Evolutionary conservation across 169 alveolate genomes (phyloP).

Genomic region (Theileria orientalis): DNA sequence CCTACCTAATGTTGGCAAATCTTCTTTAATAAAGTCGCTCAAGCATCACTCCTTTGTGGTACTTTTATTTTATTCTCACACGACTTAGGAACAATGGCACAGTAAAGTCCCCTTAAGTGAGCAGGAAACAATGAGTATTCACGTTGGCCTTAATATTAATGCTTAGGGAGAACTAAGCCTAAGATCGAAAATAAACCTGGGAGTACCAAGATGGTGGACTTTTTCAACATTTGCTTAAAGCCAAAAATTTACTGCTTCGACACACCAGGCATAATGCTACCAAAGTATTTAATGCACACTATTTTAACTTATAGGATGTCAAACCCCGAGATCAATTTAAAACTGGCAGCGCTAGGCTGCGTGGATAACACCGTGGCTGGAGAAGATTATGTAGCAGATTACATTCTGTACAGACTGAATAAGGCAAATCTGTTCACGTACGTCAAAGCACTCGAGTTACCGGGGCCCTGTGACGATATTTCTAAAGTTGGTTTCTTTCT

Average conservation of each 20-base stretch:
- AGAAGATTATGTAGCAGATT: conserved; percentile 62
- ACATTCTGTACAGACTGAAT: conserved; percentile 49
- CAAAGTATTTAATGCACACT: conserved; percentile 17
- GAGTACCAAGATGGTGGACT: conserved; percentile 32
- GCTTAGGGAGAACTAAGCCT: conserved; percentile 33
- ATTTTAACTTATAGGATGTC: conserved; percentile 14
- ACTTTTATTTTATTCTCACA: not conserved
- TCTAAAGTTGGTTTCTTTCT: conserved; percentile 23
- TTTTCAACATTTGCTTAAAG: conserved; percentile 46
- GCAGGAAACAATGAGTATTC: not conserved
- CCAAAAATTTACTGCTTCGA: conserved; percentile 65
- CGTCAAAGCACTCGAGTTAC: conserved; percentile 33
- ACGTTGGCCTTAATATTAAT: not conserved
- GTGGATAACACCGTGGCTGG: conserved; percentile 54
- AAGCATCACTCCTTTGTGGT: conserved; percentile 61
- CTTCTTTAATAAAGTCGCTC: conserved; percentile 50
- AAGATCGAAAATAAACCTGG: conserved; percentile 43
- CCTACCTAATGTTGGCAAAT: conserved; percentile 65
- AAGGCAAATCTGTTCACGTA: conserved; percentile 12
- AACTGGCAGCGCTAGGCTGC: conserved; percentile 65
- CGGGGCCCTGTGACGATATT: conserved; percentile 48
- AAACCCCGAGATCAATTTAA: conserved; percentile 55
- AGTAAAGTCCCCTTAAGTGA: conserved; percentile 4
- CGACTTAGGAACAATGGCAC: conserved; percentile 23
- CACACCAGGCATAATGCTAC: conserved; percentile 68